phyloP scores from a whole-genome alignment of 768 basidiomycete genomes.

The Amyloporia xantha region DNA sequence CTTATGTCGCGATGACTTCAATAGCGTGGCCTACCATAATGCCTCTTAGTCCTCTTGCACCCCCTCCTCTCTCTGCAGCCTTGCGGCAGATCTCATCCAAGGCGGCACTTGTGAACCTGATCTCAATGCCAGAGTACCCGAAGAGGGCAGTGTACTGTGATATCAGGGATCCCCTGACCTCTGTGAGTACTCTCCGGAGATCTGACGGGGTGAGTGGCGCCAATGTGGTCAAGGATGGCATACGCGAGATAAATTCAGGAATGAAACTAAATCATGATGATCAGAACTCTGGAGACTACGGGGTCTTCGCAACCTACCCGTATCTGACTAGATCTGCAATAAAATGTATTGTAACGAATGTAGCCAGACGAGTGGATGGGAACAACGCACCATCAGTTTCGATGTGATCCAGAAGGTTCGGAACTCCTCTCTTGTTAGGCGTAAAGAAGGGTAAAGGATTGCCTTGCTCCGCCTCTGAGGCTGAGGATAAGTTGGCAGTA shows the following conservation, averaged over 20 bases:
- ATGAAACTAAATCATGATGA: conserved; percentile 55
- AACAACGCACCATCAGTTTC: conserved; percentile 54
- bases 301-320: conserved; percentile 39
- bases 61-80: conserved; percentile 78
- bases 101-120: conserved; percentile 79
- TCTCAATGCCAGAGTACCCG: conserved; percentile 76
- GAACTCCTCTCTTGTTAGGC: conserved; percentile 51
- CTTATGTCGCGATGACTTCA: no score
- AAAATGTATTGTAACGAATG: background rate
- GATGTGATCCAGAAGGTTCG: conserved; percentile 56
- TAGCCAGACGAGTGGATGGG: background rate
- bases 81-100: conserved; percentile 75
- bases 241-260: conserved; percentile 89
- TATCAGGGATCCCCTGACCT: conserved; percentile 86
- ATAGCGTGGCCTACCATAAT: conserved; percentile 75
- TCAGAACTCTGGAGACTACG: background rate
- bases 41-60: conserved; percentile 83
- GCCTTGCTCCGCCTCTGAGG: conserved; percentile 30
- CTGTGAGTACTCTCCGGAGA: conserved; percentile 83
- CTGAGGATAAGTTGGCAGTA: conserved; percentile 43
- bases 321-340: conserved; percentile 73
- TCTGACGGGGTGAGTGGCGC: conserved; percentile 74
- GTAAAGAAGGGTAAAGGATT: conserved; percentile 67
- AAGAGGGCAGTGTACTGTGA: conserved; percentile 87
- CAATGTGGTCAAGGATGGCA: conserved; percentile 89